Conservation (phyloP, 1,284 basidiomycete genomes). For the Phlebopus sp. region DNA sequence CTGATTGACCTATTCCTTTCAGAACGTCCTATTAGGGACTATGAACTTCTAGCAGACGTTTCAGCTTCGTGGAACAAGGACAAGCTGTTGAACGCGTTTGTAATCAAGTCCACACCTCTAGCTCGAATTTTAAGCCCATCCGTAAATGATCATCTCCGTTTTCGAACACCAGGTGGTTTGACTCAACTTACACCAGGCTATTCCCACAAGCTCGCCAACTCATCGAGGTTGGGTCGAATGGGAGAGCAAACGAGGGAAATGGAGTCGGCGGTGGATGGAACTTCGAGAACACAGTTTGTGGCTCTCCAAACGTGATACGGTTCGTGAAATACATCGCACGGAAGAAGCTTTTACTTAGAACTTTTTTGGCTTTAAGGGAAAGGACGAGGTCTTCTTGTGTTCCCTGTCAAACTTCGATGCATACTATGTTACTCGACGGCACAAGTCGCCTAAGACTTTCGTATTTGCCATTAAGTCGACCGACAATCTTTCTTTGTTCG, state of each 20-base stretch:
- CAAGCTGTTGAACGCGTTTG: slow-evolving; percentile 71
- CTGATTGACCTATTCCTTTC: slow-evolving; percentile 7
- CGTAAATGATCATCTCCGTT: slow-evolving; percentile 40
- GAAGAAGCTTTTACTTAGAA: slow-evolving; percentile 12
- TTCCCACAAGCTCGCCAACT: slow-evolving; percentile 70
- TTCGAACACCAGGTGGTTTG: slow-evolving; percentile 3
- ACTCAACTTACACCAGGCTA: slow-evolving; percentile 41
- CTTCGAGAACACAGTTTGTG: slow-evolving; percentile 82
- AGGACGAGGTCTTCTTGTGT: slow-evolving; percentile 79
- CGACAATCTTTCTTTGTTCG: slow-evolving; percentile 80
- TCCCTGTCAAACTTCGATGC: slow-evolving; percentile 83
- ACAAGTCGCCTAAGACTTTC: slow-evolving; percentile 76
- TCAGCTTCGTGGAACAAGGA: slow-evolving; percentile 82
- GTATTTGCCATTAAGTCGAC: slow-evolving; percentile 86
- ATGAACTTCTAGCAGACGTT: slow-evolving; percentile 72
- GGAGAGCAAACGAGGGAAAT: slow-evolving; percentile 87
- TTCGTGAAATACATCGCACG: slow-evolving; percentile 34
- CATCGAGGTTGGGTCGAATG: slow-evolving; percentile 77
- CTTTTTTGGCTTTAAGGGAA: slow-evolving; percentile 51
- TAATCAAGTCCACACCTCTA: slow-evolving; percentile 70
- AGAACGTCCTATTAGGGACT: slow-evolving; percentile 86
- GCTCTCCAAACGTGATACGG: slow-evolving; percentile 83
- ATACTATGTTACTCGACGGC: slow-evolving; percentile 68
- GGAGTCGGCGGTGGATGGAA: slow-evolving; percentile 86
- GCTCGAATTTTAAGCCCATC: slow-evolving; percentile 55